Evolutionary conservation across 371 early-diverging fungal genomes (phyloP), one percentile per base, ranked within the genome.

Genomic region (Blyttiomyces sp.): DNA sequence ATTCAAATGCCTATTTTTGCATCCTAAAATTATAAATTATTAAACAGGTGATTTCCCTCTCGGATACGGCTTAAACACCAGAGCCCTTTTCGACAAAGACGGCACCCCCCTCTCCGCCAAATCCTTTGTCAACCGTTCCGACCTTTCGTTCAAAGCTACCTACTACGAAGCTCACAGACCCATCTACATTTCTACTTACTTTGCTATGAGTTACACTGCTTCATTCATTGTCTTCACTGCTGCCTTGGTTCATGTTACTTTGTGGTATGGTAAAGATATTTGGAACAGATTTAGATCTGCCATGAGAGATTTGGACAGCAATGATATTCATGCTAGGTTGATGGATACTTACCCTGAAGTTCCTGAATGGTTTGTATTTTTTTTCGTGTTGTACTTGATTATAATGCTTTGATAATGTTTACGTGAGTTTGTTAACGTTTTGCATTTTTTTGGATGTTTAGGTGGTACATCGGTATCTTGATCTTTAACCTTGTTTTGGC

Each of bases 361-460:
- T 21, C 67, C 71, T n/a, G 52, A 64, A 16, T 55, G 39, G 43
- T 33, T 39, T 82, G 85, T 57, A 80, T 83, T 43, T 67, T 87
- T 33, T 83, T 85, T 30, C 85, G 86, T 63, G 77, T 77, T 26
- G 77, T 19, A 85, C 86, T 24, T 16, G 54, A 61, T 26, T 32
- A n/a, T 16, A 54, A 53, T 27, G 53, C 13, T 34, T 7, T 60
- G 53, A 26, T 33, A 32, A 21, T 43, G 27, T 0, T 52, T 60
- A 3, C 61, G 43, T 6, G 60, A 59, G 26, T 52, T n/a, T n/a
- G n/a, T n/a, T n/a, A n/a, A n/a, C n/a, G n/a, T n/a, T n/a, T n/a
- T n/a, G n/a, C n/a, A n/a, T n/a, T n/a, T n/a, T n/a, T n/a, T n/a
- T n/a, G n/a, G n/a, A n/a, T n/a, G n/a, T n/a, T n/a, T n/a, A n/a